Evolutionary conservation across 192 early-diverging fungal species (phyloP), one percentile per base, ranked within the genome.

Genomic region (Coemansia sp.): DNA sequence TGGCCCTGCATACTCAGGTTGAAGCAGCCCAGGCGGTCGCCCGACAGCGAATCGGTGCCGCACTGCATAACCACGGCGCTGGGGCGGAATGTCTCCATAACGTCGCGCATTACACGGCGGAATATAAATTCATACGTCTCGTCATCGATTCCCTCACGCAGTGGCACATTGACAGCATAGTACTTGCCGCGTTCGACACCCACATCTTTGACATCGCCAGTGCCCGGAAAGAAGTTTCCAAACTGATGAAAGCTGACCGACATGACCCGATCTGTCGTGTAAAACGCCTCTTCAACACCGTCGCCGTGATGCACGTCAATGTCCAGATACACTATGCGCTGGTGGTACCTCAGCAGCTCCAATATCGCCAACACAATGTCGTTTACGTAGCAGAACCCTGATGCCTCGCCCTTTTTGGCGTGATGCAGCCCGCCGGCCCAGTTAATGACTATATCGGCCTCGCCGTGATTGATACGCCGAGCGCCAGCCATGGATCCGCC

Each of bases 241-340:
- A 93, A 95, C 79, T 97, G 95, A 72, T 99, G 97, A 75, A 99
- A 97, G 52, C 90, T 92, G 29, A 94, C 92, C 19, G 95, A 96
- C 97, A 99, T 99, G 32, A 99, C 97, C n/a, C 97, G 88, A 70
- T 99, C 95, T 15, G 95, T 96, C 19, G 91, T 90, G 66, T 96
- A 99, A 65, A 99, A 99, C 7, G 97, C 97, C 70, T 96, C 94
- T 67, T 97, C 94, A 25, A 99, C 97, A 45, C 96, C 96, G 68
- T 98, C 96, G 32, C 96, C 96, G 72, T 98, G 96, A 67, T 98
- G 96, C n/a, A 96, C 93, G 69, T 98, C 96, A 67, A 96, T 96
- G 72, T 98, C 96, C 58, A 95, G 91, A 71, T 98, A 98, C 10
- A 98, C 81, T 2, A 98, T 93, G 7, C 94, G 87, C 57, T 92